Base-by-base conservation (phyloP, 2,329 filamentous ascomycete species). In the Botrytis elliptica region DNA sequence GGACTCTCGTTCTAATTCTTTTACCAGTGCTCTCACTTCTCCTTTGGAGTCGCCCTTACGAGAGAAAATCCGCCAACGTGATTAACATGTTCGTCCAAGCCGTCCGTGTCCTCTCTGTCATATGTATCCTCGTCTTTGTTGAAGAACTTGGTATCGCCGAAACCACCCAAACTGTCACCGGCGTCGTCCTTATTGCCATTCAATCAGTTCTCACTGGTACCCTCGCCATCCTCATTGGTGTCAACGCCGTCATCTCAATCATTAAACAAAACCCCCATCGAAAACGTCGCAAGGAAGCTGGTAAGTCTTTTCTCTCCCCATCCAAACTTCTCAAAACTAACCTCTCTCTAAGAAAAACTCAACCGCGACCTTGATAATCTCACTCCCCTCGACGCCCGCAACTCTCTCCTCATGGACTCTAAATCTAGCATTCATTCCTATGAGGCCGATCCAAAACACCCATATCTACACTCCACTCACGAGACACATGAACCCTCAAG, bases 71-170 rank as follows among this genome's bases (percentile, higher is more conserved):
- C 9, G 90, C 93, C 78, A 97, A 97, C 83, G 89, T 96, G 83
- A 94, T 99, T 87, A 98, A 98, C 84, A 95, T 97, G 80, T 85
- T 90, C 80, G 98, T 98, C 79, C 94, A 97, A 82, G 87, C 93
- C 55, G 94, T 98, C 29, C 93, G 96, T 62, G 92, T 97, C 20
- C 84, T 98, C 69, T 98, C 95, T 0, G 92, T 98, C 10, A 87
- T 89, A 72, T 97, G 95, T 84, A 93, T 98, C 78, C 85, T 99
- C 77, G 87, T 98, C 70, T 99, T 98, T 79, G 95, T 98, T 42
- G 92, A 98, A 81, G 92, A 98, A 84, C 90, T 99, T 71, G 93
- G 93, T 73, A 91, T 99, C 78, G 88, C 90, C 9, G 91, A 98
- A 83, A 97, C 95, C 16, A 98, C 95, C 16, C 94, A 98, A 85